A percentile compares a stretch with the other conserved stretches of the same genome.
These are phyloP conservation scores for Amoeboradix gromovi DNA, from an alignment of 371 early-diverging fungal species.

Conservation along the genomic window DNA sequence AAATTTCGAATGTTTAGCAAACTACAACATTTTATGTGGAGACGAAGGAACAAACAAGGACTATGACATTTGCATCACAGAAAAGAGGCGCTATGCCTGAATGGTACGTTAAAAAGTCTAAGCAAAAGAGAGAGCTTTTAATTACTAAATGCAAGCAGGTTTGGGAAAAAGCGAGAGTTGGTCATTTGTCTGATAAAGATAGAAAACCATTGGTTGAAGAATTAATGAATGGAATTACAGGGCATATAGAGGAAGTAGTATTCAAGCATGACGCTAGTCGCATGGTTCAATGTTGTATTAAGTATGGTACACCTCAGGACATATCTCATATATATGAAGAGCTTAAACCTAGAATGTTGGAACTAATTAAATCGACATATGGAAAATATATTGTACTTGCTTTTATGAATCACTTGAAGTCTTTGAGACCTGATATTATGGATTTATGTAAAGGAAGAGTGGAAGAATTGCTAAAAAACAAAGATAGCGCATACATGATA, in stretches of 20 bases:
- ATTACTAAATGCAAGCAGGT: constrained; percentile 20
- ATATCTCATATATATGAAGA: constrained; percentile 46
- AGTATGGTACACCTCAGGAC: constrained; percentile 50
- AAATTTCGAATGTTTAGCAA: too few relatives aligned
- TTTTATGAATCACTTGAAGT: constrained; percentile 48
- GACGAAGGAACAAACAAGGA: background rate
- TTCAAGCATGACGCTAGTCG: constrained; percentile 87
- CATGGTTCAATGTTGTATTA: constrained; percentile 62
- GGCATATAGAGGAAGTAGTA: constrained; percentile 42
- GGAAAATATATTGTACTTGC: constrained; percentile 61
- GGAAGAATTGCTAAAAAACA: background rate
- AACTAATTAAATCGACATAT: constrained; percentile 45
- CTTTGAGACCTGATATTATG: background rate
- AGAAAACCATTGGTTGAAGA: constrained; percentile 32
- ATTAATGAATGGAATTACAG: constrained; percentile 46
- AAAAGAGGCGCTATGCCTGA: background rate
- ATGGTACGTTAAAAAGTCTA: background rate
- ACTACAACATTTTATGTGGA: too few relatives aligned
- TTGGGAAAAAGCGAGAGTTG: constrained; percentile 59
- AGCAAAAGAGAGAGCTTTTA: background rate
- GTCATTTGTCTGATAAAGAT: constrained; percentile 29
- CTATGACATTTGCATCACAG: background rate
- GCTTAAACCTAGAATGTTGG: constrained; percentile 36
- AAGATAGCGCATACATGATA: background rate
- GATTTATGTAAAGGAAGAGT: background rate